These are phyloP conservation scores for Piper longum DNA, from an alignment of 164 flowering plant species.

Conservation along the genomic window DNA sequence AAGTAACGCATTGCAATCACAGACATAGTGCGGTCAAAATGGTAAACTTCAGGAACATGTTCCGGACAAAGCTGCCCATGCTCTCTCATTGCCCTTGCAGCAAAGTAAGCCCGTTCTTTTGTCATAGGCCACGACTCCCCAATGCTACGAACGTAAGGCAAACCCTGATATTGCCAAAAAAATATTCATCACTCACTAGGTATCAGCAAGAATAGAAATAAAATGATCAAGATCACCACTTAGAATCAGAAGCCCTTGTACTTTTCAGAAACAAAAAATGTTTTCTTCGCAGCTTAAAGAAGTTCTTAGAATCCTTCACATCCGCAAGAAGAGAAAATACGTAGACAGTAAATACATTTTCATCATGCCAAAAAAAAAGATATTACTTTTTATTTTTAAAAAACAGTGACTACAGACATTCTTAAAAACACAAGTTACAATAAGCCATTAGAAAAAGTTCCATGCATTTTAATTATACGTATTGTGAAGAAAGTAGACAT, in stretches of 20 bases:
- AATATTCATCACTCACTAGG: background rate
- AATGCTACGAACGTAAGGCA: constrained; percentile 83
- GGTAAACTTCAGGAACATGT: constrained; percentile 93
- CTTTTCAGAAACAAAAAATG: background rate
- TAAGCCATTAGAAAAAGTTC: no score
- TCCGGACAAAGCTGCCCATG: constrained; percentile 59
- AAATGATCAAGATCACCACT: background rate
- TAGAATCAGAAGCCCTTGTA: background rate
- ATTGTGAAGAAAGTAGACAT: no score
- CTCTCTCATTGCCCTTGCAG: constrained; percentile 50
- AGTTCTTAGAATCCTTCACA: no score
- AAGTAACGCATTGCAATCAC: constrained; percentile 88
- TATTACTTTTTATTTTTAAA: no score
- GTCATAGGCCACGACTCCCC: constrained; percentile 98
- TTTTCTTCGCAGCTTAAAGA: no score
- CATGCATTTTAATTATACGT: no score
- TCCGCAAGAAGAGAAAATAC: no score
- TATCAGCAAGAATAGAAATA: background rate
- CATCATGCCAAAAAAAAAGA: no score
- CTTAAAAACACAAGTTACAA: no score
- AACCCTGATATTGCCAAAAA: constrained; percentile 35
- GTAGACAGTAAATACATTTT: no score
- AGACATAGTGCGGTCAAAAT: constrained; percentile 78
- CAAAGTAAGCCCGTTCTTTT: constrained; percentile 91
- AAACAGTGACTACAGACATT: no score